Conservation (phyloP, 169 alveolate species). For the Babesia ovis region DNA sequence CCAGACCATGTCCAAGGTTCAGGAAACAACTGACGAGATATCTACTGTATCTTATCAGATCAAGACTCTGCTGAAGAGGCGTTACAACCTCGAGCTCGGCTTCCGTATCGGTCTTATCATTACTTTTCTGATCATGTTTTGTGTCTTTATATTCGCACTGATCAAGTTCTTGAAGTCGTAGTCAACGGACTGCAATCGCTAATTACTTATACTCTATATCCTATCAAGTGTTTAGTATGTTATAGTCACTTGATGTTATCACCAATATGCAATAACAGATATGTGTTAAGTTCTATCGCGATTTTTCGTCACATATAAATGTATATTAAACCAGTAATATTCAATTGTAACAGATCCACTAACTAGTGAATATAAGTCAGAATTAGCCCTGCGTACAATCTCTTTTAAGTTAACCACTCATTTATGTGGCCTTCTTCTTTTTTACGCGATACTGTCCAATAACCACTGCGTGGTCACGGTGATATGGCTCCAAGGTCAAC, state of each 20-base stretch:
- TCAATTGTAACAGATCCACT: too few species aligned
- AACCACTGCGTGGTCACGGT: conserved; percentile 97
- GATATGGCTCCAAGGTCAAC: conserved; percentile 97
- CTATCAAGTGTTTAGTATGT: too few species aligned
- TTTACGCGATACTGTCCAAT: conserved; percentile 93
- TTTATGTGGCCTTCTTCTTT: conserved; percentile 72
- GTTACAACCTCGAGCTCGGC: conserved; percentile 58
- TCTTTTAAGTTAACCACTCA: too few species aligned
- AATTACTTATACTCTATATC: too few species aligned
- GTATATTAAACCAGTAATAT: too few species aligned
- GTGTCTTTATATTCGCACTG: conserved; percentile 37
- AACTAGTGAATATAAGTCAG: too few species aligned
- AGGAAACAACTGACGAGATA: conserved; percentile 49
- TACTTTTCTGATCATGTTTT: conserved; percentile 23
- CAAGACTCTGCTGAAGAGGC: conserved; percentile 65
- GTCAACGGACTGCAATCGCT: neutral
- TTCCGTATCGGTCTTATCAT: conserved; percentile 35
- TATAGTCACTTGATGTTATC: too few species aligned
- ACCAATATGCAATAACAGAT: too few species aligned
- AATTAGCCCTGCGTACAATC: too few species aligned
- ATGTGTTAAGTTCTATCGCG: too few species aligned
- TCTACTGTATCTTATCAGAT: conserved; percentile 57
- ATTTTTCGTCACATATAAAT: too few species aligned
- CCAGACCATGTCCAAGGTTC: conserved; percentile 42
- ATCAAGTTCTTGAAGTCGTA: conserved; percentile 6